Conservation (phyloP, 805 yeast species). For the Suhomyces pyralidae region DNA sequence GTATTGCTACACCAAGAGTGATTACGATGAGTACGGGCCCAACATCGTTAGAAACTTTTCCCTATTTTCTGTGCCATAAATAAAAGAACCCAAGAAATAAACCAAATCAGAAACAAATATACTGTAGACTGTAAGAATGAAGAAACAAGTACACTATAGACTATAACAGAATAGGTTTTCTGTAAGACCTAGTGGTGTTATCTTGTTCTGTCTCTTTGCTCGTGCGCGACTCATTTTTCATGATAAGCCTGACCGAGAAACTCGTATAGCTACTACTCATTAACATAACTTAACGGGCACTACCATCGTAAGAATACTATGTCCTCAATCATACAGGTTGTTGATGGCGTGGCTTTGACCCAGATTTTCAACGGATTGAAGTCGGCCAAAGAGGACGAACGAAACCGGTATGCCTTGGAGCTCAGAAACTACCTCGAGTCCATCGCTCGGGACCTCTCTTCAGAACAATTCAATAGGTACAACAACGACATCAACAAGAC, state of each 20-base stretch:
- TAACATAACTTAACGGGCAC: too few species aligned
- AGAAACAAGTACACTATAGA: too few species aligned
- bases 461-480: constrained; percentile 77
- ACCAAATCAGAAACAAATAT: too few species aligned
- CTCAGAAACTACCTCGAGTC: constrained; percentile 66
- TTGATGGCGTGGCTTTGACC: constrained; percentile 49
- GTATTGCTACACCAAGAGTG: constrained; percentile 95
- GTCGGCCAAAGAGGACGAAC: constrained; percentile 40
- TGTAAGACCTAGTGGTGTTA: too few species aligned
- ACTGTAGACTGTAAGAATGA: too few species aligned
- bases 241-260: neutral
- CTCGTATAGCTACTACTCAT: too few species aligned
- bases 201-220: neutral
- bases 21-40: constrained; percentile 97
- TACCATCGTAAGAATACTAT: too few species aligned
- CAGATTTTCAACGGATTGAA: constrained; percentile 53
- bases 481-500: constrained; percentile 83
- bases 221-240: constrained; percentile 5
- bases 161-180: too few species aligned
- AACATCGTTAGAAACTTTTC: constrained; percentile 96
- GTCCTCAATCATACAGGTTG: constrained; percentile 31
- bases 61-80: constrained; percentile 80
- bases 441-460: constrained; percentile 73
- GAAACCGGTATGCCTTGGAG: constrained; percentile 62
- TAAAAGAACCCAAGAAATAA: too few species aligned